Conservation (phyloP, 129 eudicot species). For the Helianthus annuus region HanXRQr2.0-SUNRISE NC_035433.2:102588189-102588688, state of each 20-base stretch:
- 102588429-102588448: constrained; percentile 44
- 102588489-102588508: constrained; percentile 60
- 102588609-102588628: neutral
- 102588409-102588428: constrained; percentile 27
- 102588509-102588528: constrained; percentile 71
- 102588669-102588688: constrained; percentile 69
- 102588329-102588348: neutral
- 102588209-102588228: neutral
- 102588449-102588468: constrained; percentile 48
- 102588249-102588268: constrained; percentile 5
- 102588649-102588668: constrained; percentile 65
- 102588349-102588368: constrained; percentile 45
- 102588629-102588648: constrained; percentile 1
- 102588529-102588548: constrained; percentile 58
- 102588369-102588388: constrained; percentile 29
- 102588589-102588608: neutral
- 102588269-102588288: constrained; percentile 5
- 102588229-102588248: neutral
- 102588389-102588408: constrained; percentile 49
- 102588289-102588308: constrained; percentile 5
- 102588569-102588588: constrained; percentile 30
- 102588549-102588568: constrained; percentile 63
- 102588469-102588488: constrained; percentile 75
- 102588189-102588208: neutral
- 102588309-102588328: neutral